phyloP scores from a whole-genome alignment of 371 early-diverging fungal genomes.

The Coemansia sp. region DNA sequence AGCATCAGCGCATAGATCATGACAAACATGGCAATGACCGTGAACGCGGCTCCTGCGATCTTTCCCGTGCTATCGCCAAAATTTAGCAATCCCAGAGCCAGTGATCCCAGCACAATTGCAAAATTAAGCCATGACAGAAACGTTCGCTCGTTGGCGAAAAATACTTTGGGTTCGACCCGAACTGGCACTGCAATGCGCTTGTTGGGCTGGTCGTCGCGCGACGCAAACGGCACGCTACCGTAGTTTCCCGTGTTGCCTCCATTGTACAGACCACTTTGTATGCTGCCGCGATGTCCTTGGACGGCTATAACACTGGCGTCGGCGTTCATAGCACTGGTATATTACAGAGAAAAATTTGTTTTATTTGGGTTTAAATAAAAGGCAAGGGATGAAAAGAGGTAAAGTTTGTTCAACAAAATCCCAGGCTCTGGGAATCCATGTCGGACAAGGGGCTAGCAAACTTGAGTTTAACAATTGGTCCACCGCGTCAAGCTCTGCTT shows the following conservation, averaged over 20 bases:
- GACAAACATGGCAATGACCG: constrained; percentile 74
- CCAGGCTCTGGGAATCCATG: not conserved
- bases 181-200: constrained; percentile 78
- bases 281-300: constrained; percentile 37
- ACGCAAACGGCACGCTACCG: constrained; percentile 34
- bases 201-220: constrained; percentile 43
- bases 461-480: not conserved
- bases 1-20: constrained; percentile 89
- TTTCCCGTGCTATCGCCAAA: constrained; percentile 78
- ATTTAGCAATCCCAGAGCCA: constrained; percentile 81
- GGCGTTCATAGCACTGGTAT: constrained; percentile 21
- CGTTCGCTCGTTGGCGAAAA: constrained; percentile 99
- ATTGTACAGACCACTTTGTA: not conserved
- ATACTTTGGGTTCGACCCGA: constrained; percentile 98
- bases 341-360: not conserved
- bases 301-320: constrained; percentile 48
- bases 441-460: not conserved
- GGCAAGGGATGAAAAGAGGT: not conserved
- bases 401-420: not conserved
- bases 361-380: not conserved
- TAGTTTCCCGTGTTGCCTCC: constrained; percentile 15
- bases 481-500: not conserved
- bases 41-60: constrained; percentile 78
- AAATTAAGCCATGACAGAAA: constrained; percentile 92
- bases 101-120: constrained; percentile 70